Evolutionary conservation across 345 rosid genomes (phyloP).

Genomic region (Citrus cavaleriei): DNA sequence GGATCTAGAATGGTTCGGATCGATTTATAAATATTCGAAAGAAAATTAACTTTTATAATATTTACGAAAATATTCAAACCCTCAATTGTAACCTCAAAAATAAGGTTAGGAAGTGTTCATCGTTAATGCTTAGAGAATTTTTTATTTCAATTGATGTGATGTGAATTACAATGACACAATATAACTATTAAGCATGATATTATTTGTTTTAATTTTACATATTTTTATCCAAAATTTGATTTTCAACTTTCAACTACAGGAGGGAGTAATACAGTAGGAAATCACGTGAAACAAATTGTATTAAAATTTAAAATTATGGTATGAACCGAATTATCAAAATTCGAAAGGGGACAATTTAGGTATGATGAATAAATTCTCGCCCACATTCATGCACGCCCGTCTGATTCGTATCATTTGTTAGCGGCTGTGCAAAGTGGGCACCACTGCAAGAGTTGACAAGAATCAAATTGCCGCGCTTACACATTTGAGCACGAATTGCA

Average conservation of each 20-base stretch:
- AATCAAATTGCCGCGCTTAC: background rate
- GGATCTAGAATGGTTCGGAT: too few species aligned
- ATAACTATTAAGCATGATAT: too few species aligned
- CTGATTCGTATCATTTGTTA: background rate
- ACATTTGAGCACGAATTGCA: background rate
- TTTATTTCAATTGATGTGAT: too few species aligned
- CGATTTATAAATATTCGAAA: too few species aligned
- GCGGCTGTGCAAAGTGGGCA: background rate
- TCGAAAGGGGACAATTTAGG: background rate
- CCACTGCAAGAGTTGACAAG: background rate
- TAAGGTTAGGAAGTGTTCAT: fast-evolving
- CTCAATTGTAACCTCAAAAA: fast-evolving
- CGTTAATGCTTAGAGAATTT: too few species aligned
- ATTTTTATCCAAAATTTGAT: background rate
- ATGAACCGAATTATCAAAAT: background rate
- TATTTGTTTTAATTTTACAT: too few species aligned
- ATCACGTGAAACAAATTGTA: background rate
- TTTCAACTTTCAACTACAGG: background rate
- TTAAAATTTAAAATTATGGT: background rate
- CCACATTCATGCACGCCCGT: background rate
- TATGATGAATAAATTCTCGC: background rate
- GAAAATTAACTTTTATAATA: too few species aligned
- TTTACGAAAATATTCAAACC: too few species aligned
- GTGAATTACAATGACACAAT: too few species aligned
- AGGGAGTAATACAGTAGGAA: background rate